Evolutionary conservation across 2,329 filamentous ascomycete genomes (phyloP), one percentile per base, ranked within the genome.

Genomic region (Botrytis byssoidea): DNA sequence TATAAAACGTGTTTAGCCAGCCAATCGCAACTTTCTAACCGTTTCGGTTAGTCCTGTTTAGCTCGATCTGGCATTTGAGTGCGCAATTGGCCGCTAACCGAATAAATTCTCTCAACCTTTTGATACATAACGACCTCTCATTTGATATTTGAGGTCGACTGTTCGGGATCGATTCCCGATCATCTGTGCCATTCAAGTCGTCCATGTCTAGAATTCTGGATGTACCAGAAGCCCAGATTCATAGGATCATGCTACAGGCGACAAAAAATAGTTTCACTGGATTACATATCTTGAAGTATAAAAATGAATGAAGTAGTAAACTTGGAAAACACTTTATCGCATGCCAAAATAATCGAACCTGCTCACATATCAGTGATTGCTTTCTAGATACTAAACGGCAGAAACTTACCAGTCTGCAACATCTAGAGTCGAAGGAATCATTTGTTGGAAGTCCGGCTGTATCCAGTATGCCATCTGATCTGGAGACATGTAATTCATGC

Each of bases 271-370:
- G n/a, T 64, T n/a, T 22, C 25, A 40, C 60, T 16, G 3, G 7
- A 42, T 40, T 14, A 20, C 37, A 25, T 18, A 42, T 18, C 37
- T 63, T 25, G 12, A 42, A 29, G 40, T 42, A 8, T 42, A 4
- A 32, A 32, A 44, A 18, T 32, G 12, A 25, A 25, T 32, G 8
- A 67, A 25, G 25, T 12, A 37, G 8, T 40, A 22, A 8, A 51
- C 8, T 8, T n/a, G 10, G 18, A 16, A 18, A 37, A 20, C 22
- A 67, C 22, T 40, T 55, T 10, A 70, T 70, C 55, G n/a, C 40
- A 71, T 65, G 20, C 59, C 69, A 51, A 71, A 65, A 25, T 64
- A 71, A 22, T 55, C 59, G 32, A 71, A 40, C 69, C 69, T 71
- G 14, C 16, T 40, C 25, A n/a, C 16, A 16, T 20, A 12, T 71